Base-by-base conservation (phyloP, 1,284 basidiomycete species). In the Anthracocystis panici-leucophaei region DNA sequence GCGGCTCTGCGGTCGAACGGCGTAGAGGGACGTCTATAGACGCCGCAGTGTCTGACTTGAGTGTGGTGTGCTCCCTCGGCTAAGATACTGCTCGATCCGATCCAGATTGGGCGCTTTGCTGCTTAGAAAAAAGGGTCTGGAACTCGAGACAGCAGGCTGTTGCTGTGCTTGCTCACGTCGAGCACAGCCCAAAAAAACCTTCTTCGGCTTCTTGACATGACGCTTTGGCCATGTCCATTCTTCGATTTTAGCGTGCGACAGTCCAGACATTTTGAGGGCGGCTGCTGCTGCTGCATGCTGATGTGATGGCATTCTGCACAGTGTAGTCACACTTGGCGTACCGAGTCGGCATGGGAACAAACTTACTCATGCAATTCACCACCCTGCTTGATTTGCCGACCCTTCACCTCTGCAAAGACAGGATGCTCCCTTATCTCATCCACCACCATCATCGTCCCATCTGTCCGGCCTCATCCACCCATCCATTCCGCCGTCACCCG, bases 211-310 rank as follows among this genome's bases (percentile, higher is more conserved):
- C 11, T 54, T n/a, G n/a, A n/a, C 4, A 21, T 49, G 48, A n/a
- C 52, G 52, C 52, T 54, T 25, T 20, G 52, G 27, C 52, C 52
- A 54, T 41, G 23, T 38, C 12, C 12, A 38, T 38, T 25, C 16
- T 48, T 48, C 23, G 25, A 29, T 27, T 49, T 31, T 49, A 29
- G 46, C 46, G 16, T 20, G 21, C 33, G 33, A 11, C 33, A 33
- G 35, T 38, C 35, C 3, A 38, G 35, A 38, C 35, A 16, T 38
- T 38, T 38, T 38, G 11, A 33, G 6, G n/a, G 20, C n/a, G 10
- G 29, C n/a, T 20, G 31, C 27, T 9, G 46, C 38, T 52, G 20
- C 35, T 52, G 51, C 51, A 38, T 38, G 35, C n/a, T 3, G 27
- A 27, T 27, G 7, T 38, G 51, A 23, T 40, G 35, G 23, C 35